A percentile compares a stretch with the other conserved stretches of the same genome.
phyloP scores from a whole-genome alignment of 2,329 filamentous ascomycete species.

The Trichoderma hamatum region DNA sequence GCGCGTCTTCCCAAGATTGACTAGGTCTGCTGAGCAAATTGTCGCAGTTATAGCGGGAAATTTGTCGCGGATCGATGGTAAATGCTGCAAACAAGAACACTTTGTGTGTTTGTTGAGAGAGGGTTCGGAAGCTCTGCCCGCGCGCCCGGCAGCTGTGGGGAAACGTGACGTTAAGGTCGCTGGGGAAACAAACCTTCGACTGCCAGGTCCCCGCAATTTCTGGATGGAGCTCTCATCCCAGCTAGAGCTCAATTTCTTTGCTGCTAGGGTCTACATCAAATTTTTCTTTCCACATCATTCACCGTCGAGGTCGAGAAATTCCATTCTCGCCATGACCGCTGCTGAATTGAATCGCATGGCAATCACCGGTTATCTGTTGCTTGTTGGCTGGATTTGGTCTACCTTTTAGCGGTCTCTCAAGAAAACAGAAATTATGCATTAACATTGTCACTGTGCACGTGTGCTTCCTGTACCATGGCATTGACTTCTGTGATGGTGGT shows the following conservation, averaged over 20 bases:
- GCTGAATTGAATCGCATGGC: not conserved
- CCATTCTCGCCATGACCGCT: slow-evolving; percentile 7
- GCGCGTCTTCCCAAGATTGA: not conserved
- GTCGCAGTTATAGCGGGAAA: not conserved
- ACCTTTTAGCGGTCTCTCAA: slow-evolving; percentile 1
- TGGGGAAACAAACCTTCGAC: slow-evolving; percentile 37
- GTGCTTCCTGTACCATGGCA: slow-evolving; percentile 14
- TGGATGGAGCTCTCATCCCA: slow-evolving; percentile 17
- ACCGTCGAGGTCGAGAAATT: not conserved
- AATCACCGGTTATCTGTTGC: not conserved
- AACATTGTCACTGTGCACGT: slow-evolving; percentile 17
- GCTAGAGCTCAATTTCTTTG: slow-evolving; percentile 23
- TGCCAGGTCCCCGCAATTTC: slow-evolving; percentile 22
- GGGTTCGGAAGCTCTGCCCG: slow-evolving; percentile 14
- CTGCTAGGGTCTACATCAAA: slow-evolving; percentile 16
- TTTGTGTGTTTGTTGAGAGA: slow-evolving; percentile 17
- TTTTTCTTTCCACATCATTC: slow-evolving; percentile 27
- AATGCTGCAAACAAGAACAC: not conserved
- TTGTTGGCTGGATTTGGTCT: slow-evolving; percentile 12
- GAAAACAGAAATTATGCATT: slow-evolving; percentile 3
- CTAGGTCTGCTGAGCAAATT: not conserved
- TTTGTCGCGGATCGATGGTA: not conserved
- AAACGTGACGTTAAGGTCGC: slow-evolving; percentile 37
- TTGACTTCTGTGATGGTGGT: slow-evolving; percentile 16
- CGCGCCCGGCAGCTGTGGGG: slow-evolving; percentile 22